phyloP scores from a whole-genome alignment of 345 rosid genomes.

The Psidium friedrichsthalianum region DNA sequence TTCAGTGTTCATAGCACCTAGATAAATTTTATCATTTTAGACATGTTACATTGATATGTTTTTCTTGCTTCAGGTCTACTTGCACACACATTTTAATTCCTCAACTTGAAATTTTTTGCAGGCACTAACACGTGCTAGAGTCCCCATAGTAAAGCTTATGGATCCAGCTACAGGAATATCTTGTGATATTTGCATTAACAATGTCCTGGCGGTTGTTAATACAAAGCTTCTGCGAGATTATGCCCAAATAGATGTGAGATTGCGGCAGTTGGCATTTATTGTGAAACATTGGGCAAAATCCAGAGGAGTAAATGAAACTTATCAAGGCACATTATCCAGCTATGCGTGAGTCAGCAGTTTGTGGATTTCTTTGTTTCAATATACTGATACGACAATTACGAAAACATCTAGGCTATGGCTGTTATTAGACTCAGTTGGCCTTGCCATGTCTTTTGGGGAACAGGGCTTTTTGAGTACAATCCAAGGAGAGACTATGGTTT shows the following conservation, averaged over 20 bases:
- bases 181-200: constrained; percentile 95
- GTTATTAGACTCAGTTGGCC: neutral
- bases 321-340: constrained; percentile 96
- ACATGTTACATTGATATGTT: neutral
- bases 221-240: constrained; percentile 91
- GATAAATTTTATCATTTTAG: neutral
- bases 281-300: constrained; percentile 99
- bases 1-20: neutral
- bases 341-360: constrained; percentile 70
- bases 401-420: neutral
- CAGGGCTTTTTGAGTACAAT: neutral
- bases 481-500: neutral
- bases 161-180: constrained; percentile 88
- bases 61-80: neutral
- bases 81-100: neutral
- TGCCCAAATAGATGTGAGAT: constrained; percentile 65
- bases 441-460: neutral
- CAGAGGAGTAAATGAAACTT: constrained; percentile 87
- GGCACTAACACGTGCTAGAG: constrained; percentile 93
- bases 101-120: constrained; percentile 10
- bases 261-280: constrained; percentile 76
- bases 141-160: constrained; percentile 95
- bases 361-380: neutral
- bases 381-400: neutral
- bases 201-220: constrained; percentile 88